A percentile compares a stretch with the other conserved stretches of the same genome.
Conservation (phyloP, 2,329 filamentous ascomycete genomes). For the Penicillium freii region DNA sequence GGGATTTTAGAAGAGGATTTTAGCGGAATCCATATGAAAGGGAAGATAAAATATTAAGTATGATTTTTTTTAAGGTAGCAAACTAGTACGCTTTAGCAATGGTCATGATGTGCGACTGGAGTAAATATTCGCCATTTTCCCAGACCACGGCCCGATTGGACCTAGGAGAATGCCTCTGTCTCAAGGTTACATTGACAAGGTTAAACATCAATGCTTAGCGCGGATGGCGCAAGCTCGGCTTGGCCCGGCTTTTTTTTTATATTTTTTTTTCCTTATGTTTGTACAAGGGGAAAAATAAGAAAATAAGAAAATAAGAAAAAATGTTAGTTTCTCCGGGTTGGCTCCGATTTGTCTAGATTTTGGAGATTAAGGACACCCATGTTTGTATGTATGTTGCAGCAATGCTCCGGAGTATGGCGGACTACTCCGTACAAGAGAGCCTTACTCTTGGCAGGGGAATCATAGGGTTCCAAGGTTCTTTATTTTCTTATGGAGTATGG, state of each 20-base stretch:
- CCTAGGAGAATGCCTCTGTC: background rate
- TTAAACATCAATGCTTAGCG: background rate
- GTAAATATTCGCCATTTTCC: background rate
- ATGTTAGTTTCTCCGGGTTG: background rate
- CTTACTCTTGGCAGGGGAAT: background rate
- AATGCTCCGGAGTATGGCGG: background rate
- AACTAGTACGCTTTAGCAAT: background rate
- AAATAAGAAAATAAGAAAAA: background rate
- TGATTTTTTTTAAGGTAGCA: too few species aligned
- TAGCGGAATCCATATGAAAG: background rate
- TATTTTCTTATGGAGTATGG: background rate
- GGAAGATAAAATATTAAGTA: background rate
- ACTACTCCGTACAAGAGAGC: background rate
- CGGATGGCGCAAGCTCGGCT: background rate
- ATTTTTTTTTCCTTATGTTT: background rate
- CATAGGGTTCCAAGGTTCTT: background rate
- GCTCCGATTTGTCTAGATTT: background rate
- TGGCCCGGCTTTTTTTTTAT: background rate
- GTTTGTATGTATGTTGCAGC: too few species aligned
- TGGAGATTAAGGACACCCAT: background rate
- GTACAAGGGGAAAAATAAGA: too few species aligned
- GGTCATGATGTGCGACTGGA: background rate
- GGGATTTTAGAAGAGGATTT: background rate
- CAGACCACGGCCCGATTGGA: background rate
- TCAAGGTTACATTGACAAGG: background rate